A percentile compares a stretch with the other conserved stretches of the same genome.
phyloP scores from a whole-genome alignment of 116 monocot species.

The Zostera marina region DNA sequence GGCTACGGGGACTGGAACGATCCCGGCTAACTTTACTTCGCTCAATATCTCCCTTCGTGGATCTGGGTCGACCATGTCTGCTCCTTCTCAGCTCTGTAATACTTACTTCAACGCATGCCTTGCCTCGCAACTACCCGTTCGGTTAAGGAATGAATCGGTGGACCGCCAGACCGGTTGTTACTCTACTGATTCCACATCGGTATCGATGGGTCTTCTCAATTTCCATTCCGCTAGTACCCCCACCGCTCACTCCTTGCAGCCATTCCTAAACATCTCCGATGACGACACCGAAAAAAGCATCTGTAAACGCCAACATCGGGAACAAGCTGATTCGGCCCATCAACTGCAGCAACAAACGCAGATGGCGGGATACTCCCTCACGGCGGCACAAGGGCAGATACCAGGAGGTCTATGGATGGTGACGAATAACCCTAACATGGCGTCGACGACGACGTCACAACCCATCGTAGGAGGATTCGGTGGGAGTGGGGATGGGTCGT shows the following conservation, averaged over 20 bases:
- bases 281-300: conserved; percentile 10
- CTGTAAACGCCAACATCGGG: conserved; percentile 27
- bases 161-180: conserved; percentile 1
- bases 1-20: conserved; percentile 70
- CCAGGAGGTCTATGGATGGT: conserved; percentile 49
- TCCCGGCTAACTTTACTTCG: conserved; percentile 71
- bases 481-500: conserved; percentile 12
- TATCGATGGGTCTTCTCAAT: conserved; percentile 21
- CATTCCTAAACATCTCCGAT: conserved; percentile 11
- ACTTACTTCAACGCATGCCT: conserved; percentile 13
- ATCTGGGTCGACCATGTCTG: conserved; percentile 48
- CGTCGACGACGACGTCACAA: conserved; percentile 2
- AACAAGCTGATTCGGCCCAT: conserved; percentile 17
- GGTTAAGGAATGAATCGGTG: conserved; percentile 8
- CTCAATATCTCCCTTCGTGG: conserved; percentile 62
- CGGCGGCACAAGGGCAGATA: conserved; percentile 10
- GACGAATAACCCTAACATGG: conserved; percentile 20
- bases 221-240: conserved; percentile 18
- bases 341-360: conserved; percentile 26
- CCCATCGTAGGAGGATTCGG: conserved; percentile 4
- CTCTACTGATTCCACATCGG: not conserved
- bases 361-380: conserved; percentile 35
- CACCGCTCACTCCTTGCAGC: conserved; percentile 4
- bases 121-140: conserved; percentile 3
- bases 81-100: conserved; percentile 33